Percentiles rank a stretch among this genome's conserved stretches.
Conservation (phyloP, 805 yeast genomes). For the Candida montana region DNA sequence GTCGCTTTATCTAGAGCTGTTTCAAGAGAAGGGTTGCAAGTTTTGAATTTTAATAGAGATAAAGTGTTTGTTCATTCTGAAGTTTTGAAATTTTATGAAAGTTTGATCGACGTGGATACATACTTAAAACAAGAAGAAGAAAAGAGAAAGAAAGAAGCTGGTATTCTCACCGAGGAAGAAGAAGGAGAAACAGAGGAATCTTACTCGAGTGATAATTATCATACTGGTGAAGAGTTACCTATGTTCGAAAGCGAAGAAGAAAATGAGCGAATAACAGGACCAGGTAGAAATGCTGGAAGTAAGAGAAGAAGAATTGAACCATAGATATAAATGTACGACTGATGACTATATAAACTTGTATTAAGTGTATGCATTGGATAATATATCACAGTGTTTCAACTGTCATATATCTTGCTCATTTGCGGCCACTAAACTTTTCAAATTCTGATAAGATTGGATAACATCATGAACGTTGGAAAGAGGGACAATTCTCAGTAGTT, state of each 20-base stretch:
- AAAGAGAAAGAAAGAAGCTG: neutral
- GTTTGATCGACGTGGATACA: slow-evolving; percentile 32
- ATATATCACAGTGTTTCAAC: too few relatives aligned
- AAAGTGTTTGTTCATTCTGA: slow-evolving; percentile 65
- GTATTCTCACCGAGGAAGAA: neutral
- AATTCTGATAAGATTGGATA: slow-evolving; percentile 1
- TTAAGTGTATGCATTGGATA: too few relatives aligned
- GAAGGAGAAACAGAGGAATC: too few relatives aligned
- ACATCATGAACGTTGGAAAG: slow-evolving; percentile 4
- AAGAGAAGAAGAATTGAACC: neutral
- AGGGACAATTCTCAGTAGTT: slow-evolving; percentile 8
- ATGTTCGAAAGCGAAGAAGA: slow-evolving; percentile 21
- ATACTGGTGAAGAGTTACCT: neutral
- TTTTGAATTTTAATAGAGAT: slow-evolving; percentile 58
- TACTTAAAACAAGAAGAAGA: slow-evolving; percentile 13
- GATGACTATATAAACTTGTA: neutral
- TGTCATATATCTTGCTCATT: neutral
- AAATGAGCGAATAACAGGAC: too few relatives aligned
- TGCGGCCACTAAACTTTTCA: neutral
- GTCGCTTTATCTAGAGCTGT: slow-evolving; percentile 93
- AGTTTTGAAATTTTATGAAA: slow-evolving; percentile 65
- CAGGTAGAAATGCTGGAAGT: neutral
- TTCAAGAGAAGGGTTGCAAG: slow-evolving; percentile 75
- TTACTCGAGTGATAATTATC: neutral
- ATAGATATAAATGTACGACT: too few relatives aligned